phyloP scores from a whole-genome alignment of 163 green algal species.

The Scenedesmus sp. region DNA sequence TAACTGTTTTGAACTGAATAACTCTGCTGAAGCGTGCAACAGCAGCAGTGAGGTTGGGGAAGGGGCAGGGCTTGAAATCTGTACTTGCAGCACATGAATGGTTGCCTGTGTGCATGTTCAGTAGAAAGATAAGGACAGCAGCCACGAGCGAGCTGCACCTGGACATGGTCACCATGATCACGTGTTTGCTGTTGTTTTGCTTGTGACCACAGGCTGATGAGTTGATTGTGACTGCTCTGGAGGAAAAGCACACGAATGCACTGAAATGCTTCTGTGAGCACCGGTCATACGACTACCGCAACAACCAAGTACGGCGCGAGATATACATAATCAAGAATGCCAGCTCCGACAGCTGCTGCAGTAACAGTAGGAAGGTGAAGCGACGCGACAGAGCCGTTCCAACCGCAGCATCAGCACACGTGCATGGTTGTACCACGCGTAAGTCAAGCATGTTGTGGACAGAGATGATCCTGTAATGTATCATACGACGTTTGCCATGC shows the following conservation, averaged over 20 bases:
- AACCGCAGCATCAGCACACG: neutral
- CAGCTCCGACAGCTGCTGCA: neutral
- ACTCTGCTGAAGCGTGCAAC: slow-evolving; percentile 36
- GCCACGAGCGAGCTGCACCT: neutral
- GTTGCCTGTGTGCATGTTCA: neutral
- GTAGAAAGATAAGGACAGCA: neutral
- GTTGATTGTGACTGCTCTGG: neutral
- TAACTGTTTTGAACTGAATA: slow-evolving; percentile 14
- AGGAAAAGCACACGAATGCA: neutral
- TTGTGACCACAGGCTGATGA: neutral
- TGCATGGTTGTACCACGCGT: too few species aligned
- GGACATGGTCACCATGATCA: neutral
- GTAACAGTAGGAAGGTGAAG: neutral
- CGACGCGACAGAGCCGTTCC: neutral
- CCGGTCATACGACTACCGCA: too few species aligned
- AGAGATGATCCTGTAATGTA: too few species aligned
- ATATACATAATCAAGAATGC: neutral
- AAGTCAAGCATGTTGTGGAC: too few species aligned
- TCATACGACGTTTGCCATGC: too few species aligned
- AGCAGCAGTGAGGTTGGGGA: neutral
- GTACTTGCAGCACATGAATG: neutral
- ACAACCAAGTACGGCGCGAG: too few species aligned
- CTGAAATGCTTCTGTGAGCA: neutral
- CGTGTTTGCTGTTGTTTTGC: neutral
- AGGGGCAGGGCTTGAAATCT: slow-evolving; percentile 31